Base-by-base conservation (phyloP, 352 stramenopile species). In the Pythium folliculosum region DNA sequence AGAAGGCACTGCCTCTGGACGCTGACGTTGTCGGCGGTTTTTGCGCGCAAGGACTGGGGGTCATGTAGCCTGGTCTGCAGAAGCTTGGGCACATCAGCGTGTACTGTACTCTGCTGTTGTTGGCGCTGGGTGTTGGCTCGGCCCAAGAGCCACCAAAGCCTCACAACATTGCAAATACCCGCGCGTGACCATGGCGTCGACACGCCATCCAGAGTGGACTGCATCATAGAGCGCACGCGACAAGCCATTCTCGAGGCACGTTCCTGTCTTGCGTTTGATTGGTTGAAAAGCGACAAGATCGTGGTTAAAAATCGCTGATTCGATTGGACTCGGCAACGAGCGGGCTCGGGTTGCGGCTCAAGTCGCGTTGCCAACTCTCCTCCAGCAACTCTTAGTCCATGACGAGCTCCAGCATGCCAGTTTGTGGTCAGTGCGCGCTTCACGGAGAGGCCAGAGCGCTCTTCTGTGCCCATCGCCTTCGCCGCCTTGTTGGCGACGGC, bases 341-440 rank as follows among this genome's bases (percentile, higher is more conserved):
- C 16, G 49, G 38, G n/a, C 16, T 55, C n/a, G 57, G 45, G 43
- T 50, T 63, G 57, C 37, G 27, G 45, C 14, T 8, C 16, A 21
- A 19, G 40, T n/a, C 17, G 5, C 40, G 12, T 16, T 8, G 40
- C 12, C 12, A 47, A 47, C 54, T 38, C 22, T n/a, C 12, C 37
- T 22, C 16, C 55, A 21, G 14, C 40, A 38, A 23, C 49, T 66
- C 60, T 66, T 67, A 64, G 63, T 67, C 57, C 40, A 45, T 70
- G 64, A 62, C 64, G 50, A 65, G 56, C 32, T 58, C 27, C 38
- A 44, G 13, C 52, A 22, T 40, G 58, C 50, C 65, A 71, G 65
- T 67, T 67, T 71, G 65, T 67, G 58, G 58, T 62, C 65, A 71
- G 65, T 60, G 47, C 48, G 35, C 19, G 38, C 23, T 60, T 60